Conservation (phyloP, 1,284 basidiomycete genomes). For the Gymnopus androsaceus region DNA sequence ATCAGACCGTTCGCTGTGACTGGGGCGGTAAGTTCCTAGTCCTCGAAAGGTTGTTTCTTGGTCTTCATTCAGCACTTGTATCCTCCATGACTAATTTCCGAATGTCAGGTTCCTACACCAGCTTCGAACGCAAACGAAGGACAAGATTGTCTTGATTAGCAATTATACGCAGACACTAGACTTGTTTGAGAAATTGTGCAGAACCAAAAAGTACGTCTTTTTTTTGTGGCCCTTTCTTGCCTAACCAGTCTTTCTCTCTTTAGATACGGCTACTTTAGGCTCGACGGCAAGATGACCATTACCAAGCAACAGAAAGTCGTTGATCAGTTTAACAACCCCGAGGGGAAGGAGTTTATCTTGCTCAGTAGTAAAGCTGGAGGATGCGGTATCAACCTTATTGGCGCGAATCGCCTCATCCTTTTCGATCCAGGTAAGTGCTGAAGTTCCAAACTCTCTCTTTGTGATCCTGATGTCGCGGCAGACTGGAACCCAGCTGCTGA, state of each 20-base stretch:
- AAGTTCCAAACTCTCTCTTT: background rate
- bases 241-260: background rate
- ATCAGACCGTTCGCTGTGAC: slow-evolving; percentile 68
- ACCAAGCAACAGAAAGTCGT: slow-evolving; percentile 97
- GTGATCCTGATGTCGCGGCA: no score
- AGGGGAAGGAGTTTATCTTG: slow-evolving; percentile 94
- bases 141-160: slow-evolving; percentile 98
- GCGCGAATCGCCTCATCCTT: slow-evolving; percentile 92
- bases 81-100: no score
- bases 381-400: slow-evolving; percentile 97
- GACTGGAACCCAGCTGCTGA: slow-evolving; percentile 99
- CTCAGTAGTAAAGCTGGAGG: slow-evolving; percentile 97
- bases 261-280: slow-evolving; percentile 90
- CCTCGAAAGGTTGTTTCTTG: slow-evolving; percentile 72
- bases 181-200: slow-evolving; percentile 86
- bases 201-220: slow-evolving; percentile 69
- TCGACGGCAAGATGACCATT: slow-evolving; percentile 94
- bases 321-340: slow-evolving; percentile 96
- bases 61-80: background rate
- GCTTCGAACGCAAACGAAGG: slow-evolving; percentile 78
- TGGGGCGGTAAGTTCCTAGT: slow-evolving; percentile 95
- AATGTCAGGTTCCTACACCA: slow-evolving; percentile 89
- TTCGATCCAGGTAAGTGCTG: slow-evolving; percentile 86
- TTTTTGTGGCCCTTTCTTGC: background rate
- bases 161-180: slow-evolving; percentile 99